Evolutionary conservation across 129 eudicot species (phyloP).

Genomic region (Ambrosia artemisiifolia): DNA sequence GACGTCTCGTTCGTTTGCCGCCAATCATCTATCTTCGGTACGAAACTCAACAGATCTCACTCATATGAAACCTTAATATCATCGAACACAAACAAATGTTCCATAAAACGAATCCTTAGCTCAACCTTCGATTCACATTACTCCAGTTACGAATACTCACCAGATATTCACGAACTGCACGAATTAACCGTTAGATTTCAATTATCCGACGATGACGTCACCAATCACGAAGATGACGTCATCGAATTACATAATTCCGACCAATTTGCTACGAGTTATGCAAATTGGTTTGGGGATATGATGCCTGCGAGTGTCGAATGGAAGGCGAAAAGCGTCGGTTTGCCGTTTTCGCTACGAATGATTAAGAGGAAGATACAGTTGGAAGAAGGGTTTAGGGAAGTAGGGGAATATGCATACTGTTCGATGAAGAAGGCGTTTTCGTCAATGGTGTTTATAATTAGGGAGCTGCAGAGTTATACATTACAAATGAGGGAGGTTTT

Average conservation of each 20-base stretch:
- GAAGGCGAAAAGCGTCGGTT: conserved; percentile 69
- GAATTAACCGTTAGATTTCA: conserved; percentile 52
- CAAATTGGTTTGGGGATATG: conserved; percentile 43
- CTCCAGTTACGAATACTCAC: conserved; percentile 62
- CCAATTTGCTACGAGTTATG: conserved; percentile 12
- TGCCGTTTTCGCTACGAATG: conserved; percentile 82
- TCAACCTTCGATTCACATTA: conserved; percentile 54
- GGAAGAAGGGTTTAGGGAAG: conserved; percentile 53
- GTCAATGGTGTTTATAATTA: conserved; percentile 87
- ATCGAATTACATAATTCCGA: background rate
- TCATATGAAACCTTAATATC: conserved; percentile 39
- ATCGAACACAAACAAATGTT: background rate
- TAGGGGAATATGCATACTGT: conserved; percentile 63
- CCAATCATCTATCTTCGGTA: conserved; percentile 31
- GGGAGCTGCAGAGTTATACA: conserved; percentile 78
- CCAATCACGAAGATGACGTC: background rate
- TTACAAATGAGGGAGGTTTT: conserved; percentile 75
- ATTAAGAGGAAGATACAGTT: conserved; percentile 69
- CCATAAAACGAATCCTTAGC: conserved; percentile 41
- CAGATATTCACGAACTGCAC: conserved; percentile 45
- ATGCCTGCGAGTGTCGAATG: conserved; percentile 57
- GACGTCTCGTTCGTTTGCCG: conserved; percentile 44
- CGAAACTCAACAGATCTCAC: conserved; percentile 43
- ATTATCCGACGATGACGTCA: conserved; percentile 29
- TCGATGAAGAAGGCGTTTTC: conserved; percentile 89